Base-by-base conservation (phyloP, 2,329 filamentous ascomycete genomes). In the Celoporthe dispersa region DNA sequence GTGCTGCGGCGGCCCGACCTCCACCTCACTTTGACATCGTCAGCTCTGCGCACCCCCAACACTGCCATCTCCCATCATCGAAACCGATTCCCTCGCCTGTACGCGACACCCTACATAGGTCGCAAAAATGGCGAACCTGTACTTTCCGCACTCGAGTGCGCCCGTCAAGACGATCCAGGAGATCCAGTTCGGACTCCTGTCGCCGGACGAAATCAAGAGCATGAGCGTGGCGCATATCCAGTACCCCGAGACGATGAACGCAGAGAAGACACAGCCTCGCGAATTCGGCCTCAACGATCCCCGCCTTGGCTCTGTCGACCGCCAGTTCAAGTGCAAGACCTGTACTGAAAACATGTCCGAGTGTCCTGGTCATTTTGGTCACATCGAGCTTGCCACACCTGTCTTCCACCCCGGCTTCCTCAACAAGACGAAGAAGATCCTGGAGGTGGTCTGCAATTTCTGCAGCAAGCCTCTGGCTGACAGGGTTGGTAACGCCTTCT, bases 181-280 rank as follows among this genome's bases (percentile, higher is more conserved):
- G 87, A 97, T 99, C 77, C 97, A 99, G 86, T 99, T 99, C 80
- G 96, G 96, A 79, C 89, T 99, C 80, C 89, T 99, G 82, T 97
- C 96, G 48, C 96, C 96, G 35, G 96, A 99, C 81, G 97, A 99
- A 85, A 97, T 98, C 83, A 98, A 99, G 86, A 94, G 92, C 78
- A 97, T 98, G 94, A 98, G 94, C 83, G 95, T 98, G 73, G 92
- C 91, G 76, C 93, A 97, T 81, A 95, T 99, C 80, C 88, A 96
- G 81, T 98, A 98, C 80, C 94, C 96, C n/a, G 96, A 99, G 85
- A 98, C 96, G 37, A 98, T 99, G 96, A 96, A 99, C 79, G 96
- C 99, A 82, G 92, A 92, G 81, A 92, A 94, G 78, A 91, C 93
- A 75, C 93, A 93, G 80, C 96, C 96, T 74, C 94, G 96, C 75